These are phyloP conservation scores for Durio zibethinus DNA, from an alignment of 345 rosid genomes.

Conservation along the genomic window DNA sequence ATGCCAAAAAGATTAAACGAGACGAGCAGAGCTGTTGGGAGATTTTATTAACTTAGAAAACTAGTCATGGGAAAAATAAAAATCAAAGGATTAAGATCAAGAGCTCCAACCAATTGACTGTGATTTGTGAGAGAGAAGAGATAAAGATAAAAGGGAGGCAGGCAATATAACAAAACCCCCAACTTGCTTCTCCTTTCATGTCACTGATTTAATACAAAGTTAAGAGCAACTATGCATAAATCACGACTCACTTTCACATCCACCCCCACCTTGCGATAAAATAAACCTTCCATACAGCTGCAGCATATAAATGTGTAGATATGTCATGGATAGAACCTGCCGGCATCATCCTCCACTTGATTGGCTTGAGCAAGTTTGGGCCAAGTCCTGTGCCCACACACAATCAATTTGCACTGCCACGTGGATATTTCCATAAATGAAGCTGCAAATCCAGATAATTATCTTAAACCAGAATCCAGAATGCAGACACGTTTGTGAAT, in stretches of 20 bases:
- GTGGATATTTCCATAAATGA: slow-evolving; percentile 3
- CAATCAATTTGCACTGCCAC: slow-evolving; percentile 18
- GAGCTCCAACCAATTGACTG: slow-evolving; percentile 16
- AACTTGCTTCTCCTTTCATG: slow-evolving; percentile 41
- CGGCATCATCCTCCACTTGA: slow-evolving; percentile 12
- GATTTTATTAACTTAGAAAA: slow-evolving; percentile 1
- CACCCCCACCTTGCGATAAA: slow-evolving; percentile 33
- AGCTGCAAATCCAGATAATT: slow-evolving; percentile 4
- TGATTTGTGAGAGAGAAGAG: too few relatives aligned
- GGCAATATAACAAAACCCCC: slow-evolving; percentile 35
- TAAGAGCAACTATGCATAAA: slow-evolving; percentile 19
- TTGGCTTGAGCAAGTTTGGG: slow-evolving; percentile 8
- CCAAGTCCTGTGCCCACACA: slow-evolving; percentile 7
- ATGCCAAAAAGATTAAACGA: slow-evolving; percentile 11
- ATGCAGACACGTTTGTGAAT: slow-evolving; percentile 13
- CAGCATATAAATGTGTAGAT: slow-evolving; percentile 26
- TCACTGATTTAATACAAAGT: slow-evolving; percentile 40
- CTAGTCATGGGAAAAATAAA: not conserved
- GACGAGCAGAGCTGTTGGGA: not conserved
- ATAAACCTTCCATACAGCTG: slow-evolving; percentile 28
- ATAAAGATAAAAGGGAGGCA: not conserved
- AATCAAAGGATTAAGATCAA: slow-evolving; percentile 14
- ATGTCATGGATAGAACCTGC: slow-evolving; percentile 13
- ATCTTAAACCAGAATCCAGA: slow-evolving; percentile 3
- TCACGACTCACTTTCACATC: slow-evolving; percentile 25